Base-by-base conservation (phyloP, 768 basidiomycete species). In the Paxillus rubicundulus region DNA sequence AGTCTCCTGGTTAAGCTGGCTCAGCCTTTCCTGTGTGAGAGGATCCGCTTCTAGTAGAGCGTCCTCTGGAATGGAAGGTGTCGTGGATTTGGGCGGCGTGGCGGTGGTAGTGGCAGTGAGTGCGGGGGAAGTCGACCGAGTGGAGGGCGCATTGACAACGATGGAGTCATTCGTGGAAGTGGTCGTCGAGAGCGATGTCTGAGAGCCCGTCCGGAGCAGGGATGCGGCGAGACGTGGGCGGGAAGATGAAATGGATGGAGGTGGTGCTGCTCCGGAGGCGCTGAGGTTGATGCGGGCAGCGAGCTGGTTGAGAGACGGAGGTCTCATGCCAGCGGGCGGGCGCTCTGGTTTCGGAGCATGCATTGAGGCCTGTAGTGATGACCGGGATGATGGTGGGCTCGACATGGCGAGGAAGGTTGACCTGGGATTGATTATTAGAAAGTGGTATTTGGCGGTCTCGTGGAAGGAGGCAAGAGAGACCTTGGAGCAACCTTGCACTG, bases 241-340 rank as follows among this genome's bases (percentile, higher is more conserved):
- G 42, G 61, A 62, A 30, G 78, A 70, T 9, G 49, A 66, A 40
- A 54, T 54, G 13, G 63, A 47, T 44, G 64, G 45, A 42, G 74
- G 50, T 41, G 68, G 3, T 13, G 56, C 44, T 34, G 54, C 7
- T 14, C 60, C 60, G 9, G 64, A 52, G 14, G 59, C 42, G 44
- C 73, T 81, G 46, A 77, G 71, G 60, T 76, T 81, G 66, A 90
- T 87, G 45, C 87, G 83, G 5, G 89, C 89, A 2, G 87, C 89
- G 49, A 92, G 82, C 68, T 90, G 87, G 72, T 89, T 87, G 13
- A 92, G 77, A 7, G 89, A 89, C 1, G 88, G 88, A 16, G 84
- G 74, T 20, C 87, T 81, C 24, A 62, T 36, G 24, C 60, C 59
- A 6, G 70, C 18, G 6, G 58, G 46, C n/a, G 70, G 50, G 16